Evolutionary conservation across 1,284 basidiomycete genomes (phyloP), one percentile per base, ranked within the genome.

Genomic region (Sporisorium graminicola): DNA sequence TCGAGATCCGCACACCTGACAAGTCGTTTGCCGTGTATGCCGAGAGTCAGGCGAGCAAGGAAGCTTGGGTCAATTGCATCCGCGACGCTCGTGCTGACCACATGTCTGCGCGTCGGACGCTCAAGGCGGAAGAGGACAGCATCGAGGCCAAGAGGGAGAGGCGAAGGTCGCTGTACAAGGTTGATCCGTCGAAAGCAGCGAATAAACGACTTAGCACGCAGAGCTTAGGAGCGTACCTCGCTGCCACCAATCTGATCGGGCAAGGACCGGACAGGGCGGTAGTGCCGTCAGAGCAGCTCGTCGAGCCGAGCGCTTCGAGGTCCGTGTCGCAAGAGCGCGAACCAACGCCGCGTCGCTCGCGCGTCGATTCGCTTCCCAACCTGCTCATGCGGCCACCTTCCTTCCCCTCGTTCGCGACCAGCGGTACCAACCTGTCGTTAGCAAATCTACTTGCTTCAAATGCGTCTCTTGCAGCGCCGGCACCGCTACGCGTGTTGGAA

Each of bases 401-500:
- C 22, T 79, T 74, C 33, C 74, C 74, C 1, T 68, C 70, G 2
- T 72, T 74, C 44, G 58, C 70, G 0, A 22, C 70, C 2, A 40
- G 42, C 14, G 67, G 58, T 7, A 72, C 60, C 46, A 65, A 69
- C 26, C 50, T 67, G 20, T 75, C 69, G 13, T 35, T 78, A 35
- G 69, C 73, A 10, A 67, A 67, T 26, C 40, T 74, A 49, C 72
- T 70, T 8, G 55, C 62, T 18, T 53, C 77, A 27, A 70, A 58
- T 26, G 40, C 63, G 4, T 56, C 55, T 47, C 24, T 37, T 5
- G 65, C 68, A 27, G 37, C 68, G 1, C 13, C 65, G 12, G 40
- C 66, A 13, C 69, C 66, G 27, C 74, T 66, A 10, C 70, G 72
- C 20, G 72, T 86, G 71, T 91, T 95, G 40, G 93, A 95, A 52